Conservation (phyloP, 2,329 filamentous ascomycete genomes). For the Cryphonectria parasitica region DNA sequence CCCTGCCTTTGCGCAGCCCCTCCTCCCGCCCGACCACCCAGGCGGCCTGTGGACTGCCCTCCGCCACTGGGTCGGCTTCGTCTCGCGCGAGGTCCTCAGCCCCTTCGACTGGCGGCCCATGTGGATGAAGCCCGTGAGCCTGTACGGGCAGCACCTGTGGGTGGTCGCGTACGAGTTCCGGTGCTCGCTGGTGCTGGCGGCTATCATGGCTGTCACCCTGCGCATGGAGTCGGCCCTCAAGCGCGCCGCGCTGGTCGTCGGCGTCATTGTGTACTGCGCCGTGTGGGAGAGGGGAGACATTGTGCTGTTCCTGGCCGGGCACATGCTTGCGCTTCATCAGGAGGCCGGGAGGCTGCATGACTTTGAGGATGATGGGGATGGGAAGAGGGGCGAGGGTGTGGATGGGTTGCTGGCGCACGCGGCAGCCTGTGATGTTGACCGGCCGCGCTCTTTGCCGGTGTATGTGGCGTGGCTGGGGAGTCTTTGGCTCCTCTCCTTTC, state of each 20-base stretch:
- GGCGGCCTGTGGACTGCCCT: background rate
- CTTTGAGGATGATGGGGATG: background rate
- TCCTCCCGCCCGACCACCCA: constrained; percentile 4
- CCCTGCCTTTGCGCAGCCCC: background rate
- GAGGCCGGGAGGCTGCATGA: background rate
- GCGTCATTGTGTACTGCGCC: background rate
- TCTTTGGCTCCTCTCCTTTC: background rate
- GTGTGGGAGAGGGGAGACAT: constrained; percentile 12
- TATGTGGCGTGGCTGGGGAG: background rate
- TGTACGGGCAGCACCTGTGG: constrained; percentile 13
- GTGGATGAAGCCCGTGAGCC: constrained; percentile 7
- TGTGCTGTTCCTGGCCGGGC: constrained; percentile 5
- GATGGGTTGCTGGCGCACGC: background rate
- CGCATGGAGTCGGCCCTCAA: constrained; percentile 1
- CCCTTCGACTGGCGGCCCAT: constrained; percentile 9
- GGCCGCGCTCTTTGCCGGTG: background rate
- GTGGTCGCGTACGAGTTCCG: constrained; percentile 9
- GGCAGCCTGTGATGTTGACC: background rate
- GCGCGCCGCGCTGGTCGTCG: background rate
- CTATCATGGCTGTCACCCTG: constrained; percentile 5
- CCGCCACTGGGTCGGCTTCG: background rate
- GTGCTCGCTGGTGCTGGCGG: constrained; percentile 5
- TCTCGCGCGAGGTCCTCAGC: constrained; percentile 3
- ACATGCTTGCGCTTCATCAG: constrained; percentile 6
- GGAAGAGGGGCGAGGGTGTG: background rate